Evolutionary conservation across 106 monocot genomes (phyloP).

Genomic region (Phalaenopsis equestris): DNA sequence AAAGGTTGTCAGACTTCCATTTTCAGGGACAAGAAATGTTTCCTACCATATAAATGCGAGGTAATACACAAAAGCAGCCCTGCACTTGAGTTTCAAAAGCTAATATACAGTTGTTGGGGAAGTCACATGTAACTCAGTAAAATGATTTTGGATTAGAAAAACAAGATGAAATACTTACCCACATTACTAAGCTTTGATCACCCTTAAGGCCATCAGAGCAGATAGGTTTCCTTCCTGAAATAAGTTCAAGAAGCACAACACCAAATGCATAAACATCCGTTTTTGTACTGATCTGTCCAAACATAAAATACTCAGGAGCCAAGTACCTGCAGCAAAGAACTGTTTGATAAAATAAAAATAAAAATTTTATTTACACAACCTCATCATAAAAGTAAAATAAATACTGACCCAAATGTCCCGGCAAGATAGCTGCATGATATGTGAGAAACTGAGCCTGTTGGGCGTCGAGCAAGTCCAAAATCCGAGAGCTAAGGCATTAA

Average conservation of each 20-base stretch:
- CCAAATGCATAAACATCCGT: constrained; percentile 93
- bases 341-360: background rate
- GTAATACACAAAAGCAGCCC: background rate
- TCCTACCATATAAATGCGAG: background rate
- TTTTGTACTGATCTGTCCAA: constrained; percentile 84
- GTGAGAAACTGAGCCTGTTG: constrained; percentile 38
- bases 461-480: constrained; percentile 75
- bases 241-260: constrained; percentile 86
- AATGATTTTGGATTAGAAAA: background rate
- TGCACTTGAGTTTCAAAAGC: background rate
- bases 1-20: too few relatives aligned
- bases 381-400: background rate
- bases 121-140: background rate
- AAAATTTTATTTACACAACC: background rate
- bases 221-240: constrained; percentile 87
- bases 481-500: constrained; percentile 47
- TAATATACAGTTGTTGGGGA: background rate
- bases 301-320: constrained; percentile 90
- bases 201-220: constrained; percentile 37
- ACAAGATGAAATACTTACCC: constrained; percentile 41
- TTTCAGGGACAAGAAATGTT: too few relatives aligned
- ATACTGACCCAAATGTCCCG: constrained; percentile 85
- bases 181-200: constrained; percentile 71
- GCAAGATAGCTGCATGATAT: constrained; percentile 58
- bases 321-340: constrained; percentile 49